These are phyloP conservation scores for Tremellales sp. DNA, from an alignment of 1,284 basidiomycete genomes.

Conservation along the genomic window DNA sequence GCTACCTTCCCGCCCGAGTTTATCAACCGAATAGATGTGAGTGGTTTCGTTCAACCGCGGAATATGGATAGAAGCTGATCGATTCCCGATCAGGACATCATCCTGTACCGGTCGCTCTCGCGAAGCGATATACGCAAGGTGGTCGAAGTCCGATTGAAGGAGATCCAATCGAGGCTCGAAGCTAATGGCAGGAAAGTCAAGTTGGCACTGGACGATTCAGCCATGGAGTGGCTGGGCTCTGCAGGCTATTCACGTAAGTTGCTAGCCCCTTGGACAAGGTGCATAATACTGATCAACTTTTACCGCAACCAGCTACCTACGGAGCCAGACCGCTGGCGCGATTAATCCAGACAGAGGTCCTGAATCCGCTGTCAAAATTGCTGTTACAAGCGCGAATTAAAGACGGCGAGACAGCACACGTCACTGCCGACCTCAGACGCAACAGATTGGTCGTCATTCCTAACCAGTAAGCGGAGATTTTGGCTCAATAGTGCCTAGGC, in stretches of 20 bases:
- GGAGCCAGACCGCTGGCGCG: constrained; percentile 90
- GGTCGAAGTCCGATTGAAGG: constrained; percentile 53
- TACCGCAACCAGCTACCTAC: constrained; percentile 54
- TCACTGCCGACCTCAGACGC: constrained; percentile 76
- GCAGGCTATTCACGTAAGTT: constrained; percentile 68
- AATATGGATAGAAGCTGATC: not conserved
- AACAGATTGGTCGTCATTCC: constrained; percentile 77
- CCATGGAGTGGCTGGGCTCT: constrained; percentile 77
- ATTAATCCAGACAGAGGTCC: constrained; percentile 85
- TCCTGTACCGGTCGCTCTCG: constrained; percentile 55
- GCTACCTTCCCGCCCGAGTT: constrained; percentile 57
- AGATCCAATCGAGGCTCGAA: constrained; percentile 67
- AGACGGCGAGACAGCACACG: constrained; percentile 72
- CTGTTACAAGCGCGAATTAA: constrained; percentile 78
- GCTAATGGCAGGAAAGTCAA: constrained; percentile 70
- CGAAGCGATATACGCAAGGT: constrained; percentile 53
- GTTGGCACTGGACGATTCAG: constrained; percentile 68
- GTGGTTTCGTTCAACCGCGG: too few relatives aligned
- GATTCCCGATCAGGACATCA: constrained; percentile 47
- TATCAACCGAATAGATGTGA: constrained; percentile 52
- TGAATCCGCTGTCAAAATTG: constrained; percentile 86
- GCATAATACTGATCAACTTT: constrained; percentile 2
- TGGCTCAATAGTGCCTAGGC: not conserved
- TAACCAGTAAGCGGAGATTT: constrained; percentile 69
- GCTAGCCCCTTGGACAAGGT: not conserved